Evolutionary conservation across 2,329 filamentous ascomycete species (phyloP).

Genomic region (Penicillium sp.): DNA sequence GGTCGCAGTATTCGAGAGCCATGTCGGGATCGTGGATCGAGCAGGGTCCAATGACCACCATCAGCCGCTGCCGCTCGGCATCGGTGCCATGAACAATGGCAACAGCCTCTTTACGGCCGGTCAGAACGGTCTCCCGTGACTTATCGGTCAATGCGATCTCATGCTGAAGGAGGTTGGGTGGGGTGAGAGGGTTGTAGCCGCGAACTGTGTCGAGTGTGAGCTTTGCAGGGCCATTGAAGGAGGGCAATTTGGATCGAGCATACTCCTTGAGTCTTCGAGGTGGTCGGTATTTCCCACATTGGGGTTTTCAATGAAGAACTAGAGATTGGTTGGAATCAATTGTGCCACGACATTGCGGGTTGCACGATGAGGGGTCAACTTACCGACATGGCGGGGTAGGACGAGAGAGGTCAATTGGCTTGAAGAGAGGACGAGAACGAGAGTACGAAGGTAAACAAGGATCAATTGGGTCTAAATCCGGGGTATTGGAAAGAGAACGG

Average conservation of each 20-base stretch:
- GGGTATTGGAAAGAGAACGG: not conserved
- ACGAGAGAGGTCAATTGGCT: slow-evolving; percentile 5
- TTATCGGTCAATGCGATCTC: slow-evolving; percentile 66
- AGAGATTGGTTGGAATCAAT: slow-evolving; percentile 18
- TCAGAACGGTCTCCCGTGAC: slow-evolving; percentile 57
- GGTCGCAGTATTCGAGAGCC: slow-evolving; percentile 89
- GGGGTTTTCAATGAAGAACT: slow-evolving; percentile 79
- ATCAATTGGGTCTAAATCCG: not conserved
- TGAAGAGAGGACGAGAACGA: not conserved
- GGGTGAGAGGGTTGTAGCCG: slow-evolving; percentile 89
- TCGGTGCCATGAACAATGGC: slow-evolving; percentile 63
- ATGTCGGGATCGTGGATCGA: slow-evolving; percentile 93
- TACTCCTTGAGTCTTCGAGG: slow-evolving; percentile 83
- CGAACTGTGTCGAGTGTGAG: slow-evolving; percentile 57
- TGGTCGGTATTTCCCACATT: slow-evolving; percentile 73
- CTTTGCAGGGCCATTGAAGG: slow-evolving; percentile 1
- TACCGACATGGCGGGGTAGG: slow-evolving; percentile 39
- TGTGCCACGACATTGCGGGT: not conserved
- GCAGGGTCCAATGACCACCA: slow-evolving; percentile 91
- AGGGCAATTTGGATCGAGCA: slow-evolving; percentile 32
- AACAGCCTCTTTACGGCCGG: slow-evolving; percentile 62
- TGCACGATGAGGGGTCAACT: slow-evolving; percentile 26
- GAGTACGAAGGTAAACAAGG: not conserved
- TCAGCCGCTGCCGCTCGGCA: slow-evolving; percentile 56
- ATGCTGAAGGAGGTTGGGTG: slow-evolving; percentile 92